Percentiles rank a stretch among this genome's conserved stretches.
phyloP scores from a whole-genome alignment of 257 asterid species.

The Solanum etuberosum region DNA sequence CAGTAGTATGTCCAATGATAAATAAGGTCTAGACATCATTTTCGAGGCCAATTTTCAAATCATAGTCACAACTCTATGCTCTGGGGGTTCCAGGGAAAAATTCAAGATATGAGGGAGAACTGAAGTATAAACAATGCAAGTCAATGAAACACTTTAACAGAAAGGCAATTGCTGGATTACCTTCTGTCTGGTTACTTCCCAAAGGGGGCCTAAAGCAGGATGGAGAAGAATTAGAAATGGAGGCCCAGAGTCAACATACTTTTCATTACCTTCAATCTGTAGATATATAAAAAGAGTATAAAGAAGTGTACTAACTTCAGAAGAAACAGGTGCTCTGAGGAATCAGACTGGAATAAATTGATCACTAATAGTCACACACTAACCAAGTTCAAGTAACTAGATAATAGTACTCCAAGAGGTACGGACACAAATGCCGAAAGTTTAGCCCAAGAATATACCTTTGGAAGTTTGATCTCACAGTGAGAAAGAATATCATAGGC shows the following conservation, averaged over 20 bases:
- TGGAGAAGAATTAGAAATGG: conserved; percentile 92
- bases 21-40: neutral
- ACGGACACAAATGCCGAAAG: neutral
- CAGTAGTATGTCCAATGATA: neutral
- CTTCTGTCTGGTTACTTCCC: conserved; percentile 94
- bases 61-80: neutral
- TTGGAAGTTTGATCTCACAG: conserved; percentile 66
- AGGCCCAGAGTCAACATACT: conserved; percentile 72
- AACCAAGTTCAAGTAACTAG: neutral
- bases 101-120: neutral
- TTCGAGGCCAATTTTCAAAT: neutral
- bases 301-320: neutral
- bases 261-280: conserved; percentile 71
- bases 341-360: neutral
- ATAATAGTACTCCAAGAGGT: neutral
- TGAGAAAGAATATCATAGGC: conserved; percentile 84
- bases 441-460: conserved; percentile 36
- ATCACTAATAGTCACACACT: neutral
- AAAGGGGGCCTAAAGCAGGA: conserved; percentile 97
- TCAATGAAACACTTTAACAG: neutral
- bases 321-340: neutral
- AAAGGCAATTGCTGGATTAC: conserved; percentile 18
- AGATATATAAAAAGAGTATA: conserved; percentile 2
- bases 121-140: neutral
- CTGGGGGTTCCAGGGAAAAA: neutral